Conservation (phyloP, 2,329 filamentous ascomycete genomes). For the Fusarium nematophilum region DNA sequence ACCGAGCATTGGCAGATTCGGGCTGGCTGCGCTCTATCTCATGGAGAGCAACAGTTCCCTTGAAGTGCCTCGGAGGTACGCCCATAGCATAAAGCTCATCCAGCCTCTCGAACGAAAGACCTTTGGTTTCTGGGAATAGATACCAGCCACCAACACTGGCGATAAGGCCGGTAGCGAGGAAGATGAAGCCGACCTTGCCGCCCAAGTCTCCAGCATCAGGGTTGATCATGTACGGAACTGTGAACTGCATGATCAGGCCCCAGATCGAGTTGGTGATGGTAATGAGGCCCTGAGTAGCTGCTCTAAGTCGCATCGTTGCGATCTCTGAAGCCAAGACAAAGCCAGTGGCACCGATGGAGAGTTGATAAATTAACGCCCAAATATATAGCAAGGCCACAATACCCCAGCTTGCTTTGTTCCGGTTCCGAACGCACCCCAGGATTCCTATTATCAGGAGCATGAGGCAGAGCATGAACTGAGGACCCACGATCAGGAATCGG, state of each 20-base stretch:
- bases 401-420: conserved; percentile 39
- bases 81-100: conserved; percentile 28
- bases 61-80: conserved; percentile 27
- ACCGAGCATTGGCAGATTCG: too few species aligned
- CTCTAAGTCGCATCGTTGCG: conserved; percentile 47
- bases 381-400: conserved; percentile 47
- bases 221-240: conserved; percentile 50
- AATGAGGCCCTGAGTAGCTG: conserved; percentile 45
- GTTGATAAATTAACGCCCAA: conserved; percentile 52
- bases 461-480: conserved; percentile 43
- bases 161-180: conserved; percentile 32
- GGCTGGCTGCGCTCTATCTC: too few species aligned
- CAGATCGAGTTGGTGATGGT: conserved; percentile 45
- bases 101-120: conserved; percentile 22
- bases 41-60: not conserved
- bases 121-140: conserved; percentile 39
- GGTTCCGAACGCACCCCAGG: conserved; percentile 43
- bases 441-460: conserved; percentile 47
- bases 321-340: conserved; percentile 52
- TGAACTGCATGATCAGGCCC: conserved; percentile 49
- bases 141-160: conserved; percentile 23
- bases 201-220: conserved; percentile 43
- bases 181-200: conserved; percentile 44
- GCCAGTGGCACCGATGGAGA: conserved; percentile 50
- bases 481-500: conserved; percentile 43